Percentiles rank a stretch among this genome's conserved stretches.
phyloP scores from a whole-genome alignment of 2,329 filamentous ascomycete genomes.

The Botryosphaeria agaves region DNA sequence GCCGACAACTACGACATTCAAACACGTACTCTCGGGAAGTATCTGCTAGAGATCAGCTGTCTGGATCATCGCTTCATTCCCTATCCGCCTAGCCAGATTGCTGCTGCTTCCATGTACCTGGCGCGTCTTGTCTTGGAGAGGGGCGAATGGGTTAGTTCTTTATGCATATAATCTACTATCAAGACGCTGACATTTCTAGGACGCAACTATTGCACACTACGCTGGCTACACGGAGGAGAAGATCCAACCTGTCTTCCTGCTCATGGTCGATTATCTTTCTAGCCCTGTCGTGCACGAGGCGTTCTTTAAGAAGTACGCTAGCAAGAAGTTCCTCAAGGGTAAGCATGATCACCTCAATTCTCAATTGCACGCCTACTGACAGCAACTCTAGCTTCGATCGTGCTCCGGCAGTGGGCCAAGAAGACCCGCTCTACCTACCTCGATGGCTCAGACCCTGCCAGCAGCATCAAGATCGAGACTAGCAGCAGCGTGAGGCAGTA shows the following conservation, averaged over 20 bases:
- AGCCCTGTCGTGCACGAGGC: constrained; percentile 85
- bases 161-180: constrained; percentile 1
- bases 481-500: too few relatives aligned
- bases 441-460: too few relatives aligned
- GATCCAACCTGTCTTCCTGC: constrained; percentile 75
- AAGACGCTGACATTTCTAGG: constrained; percentile 29
- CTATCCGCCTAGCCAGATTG: constrained; percentile 76
- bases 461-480: too few relatives aligned
- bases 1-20: constrained; percentile 99
- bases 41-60: constrained; percentile 91
- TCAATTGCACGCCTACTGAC: constrained; percentile 6
- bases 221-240: constrained; percentile 86
- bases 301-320: constrained; percentile 99
- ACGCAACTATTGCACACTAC: constrained; percentile 75
- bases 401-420: constrained; percentile 88
- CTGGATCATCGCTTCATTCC: constrained; percentile 88
- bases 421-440: too few relatives aligned
- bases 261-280: constrained; percentile 95
- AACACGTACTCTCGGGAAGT: constrained; percentile 92
- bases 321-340: constrained; percentile 99
- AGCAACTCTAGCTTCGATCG: constrained; percentile 54
- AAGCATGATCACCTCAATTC: constrained; percentile 21
- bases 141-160: constrained; percentile 67
- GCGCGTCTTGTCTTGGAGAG: constrained; percentile 79
- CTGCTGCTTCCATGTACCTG: constrained; percentile 88